Evolutionary conservation across 2,329 filamentous ascomycete species (phyloP).

Genomic region (Paraphaeosphaeria minitans): DNA sequence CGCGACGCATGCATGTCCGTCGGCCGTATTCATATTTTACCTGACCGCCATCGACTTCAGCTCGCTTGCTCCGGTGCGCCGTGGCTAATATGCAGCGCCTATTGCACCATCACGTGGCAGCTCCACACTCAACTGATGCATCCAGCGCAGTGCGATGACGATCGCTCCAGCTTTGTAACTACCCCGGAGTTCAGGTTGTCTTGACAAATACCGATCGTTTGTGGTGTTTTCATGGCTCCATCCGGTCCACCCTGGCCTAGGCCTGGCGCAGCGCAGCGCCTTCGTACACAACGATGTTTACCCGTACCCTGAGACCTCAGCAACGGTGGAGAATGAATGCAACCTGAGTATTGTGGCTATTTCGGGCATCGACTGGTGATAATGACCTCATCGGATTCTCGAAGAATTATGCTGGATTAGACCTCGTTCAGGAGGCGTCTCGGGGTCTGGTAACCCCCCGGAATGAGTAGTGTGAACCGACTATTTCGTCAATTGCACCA

Average conservation of each 20-base stretch:
- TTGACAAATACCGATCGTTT: constrained; percentile 12
- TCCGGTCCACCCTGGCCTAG: constrained; percentile 5
- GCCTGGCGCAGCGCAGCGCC: constrained; percentile 11
- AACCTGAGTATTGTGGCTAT: constrained; percentile 7
- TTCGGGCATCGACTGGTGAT: constrained; percentile 7
- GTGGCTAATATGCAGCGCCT: constrained; percentile 7
- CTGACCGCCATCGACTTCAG: constrained; percentile 2
- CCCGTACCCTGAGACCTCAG: constrained; percentile 15
- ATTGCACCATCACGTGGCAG: constrained; percentile 7
- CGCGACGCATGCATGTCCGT: constrained; percentile 18
- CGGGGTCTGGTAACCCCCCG: neutral
- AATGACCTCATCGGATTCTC: constrained; percentile 19
- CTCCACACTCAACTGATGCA: neutral
- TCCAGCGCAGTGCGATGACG: constrained; percentile 6
- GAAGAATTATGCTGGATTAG: neutral
- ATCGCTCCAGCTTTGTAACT: constrained; percentile 2
- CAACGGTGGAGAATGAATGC: constrained; percentile 8
- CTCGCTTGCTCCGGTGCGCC: constrained; percentile 1
- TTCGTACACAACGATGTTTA: constrained; percentile 23
- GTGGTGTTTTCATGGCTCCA: constrained; percentile 8
- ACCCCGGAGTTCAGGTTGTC: constrained; percentile 1
- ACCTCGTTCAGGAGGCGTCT: neutral
- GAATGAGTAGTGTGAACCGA: constrained; percentile 2
- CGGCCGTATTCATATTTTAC: constrained; percentile 14
- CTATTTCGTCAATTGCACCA: constrained; percentile 1